Base-by-base conservation (phyloP, 2,329 filamentous ascomycete species). In the Ilyonectria sp. region DNA sequence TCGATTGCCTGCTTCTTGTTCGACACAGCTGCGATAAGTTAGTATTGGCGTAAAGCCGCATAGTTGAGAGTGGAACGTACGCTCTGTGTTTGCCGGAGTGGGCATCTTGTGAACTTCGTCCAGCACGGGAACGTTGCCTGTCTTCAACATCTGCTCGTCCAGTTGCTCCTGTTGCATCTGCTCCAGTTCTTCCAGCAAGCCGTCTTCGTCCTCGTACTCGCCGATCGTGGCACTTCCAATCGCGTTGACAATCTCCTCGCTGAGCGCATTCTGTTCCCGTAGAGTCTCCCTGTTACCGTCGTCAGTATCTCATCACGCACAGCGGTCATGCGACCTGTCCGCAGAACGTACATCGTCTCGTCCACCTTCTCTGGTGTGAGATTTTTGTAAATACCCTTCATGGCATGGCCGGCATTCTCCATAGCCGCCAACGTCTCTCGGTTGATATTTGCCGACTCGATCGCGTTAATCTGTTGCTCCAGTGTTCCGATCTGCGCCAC, bases 391-490 rank as follows among this genome's bases (percentile, higher is more conserved):
- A 99, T 99, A 71, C 92, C 86, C 85, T 95, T 92, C 95, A 99
- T 98, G 40, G 95, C 96, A 68, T 91, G 85, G 72, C 93, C 91
- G 11, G 96, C 95, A 79, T 92, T 92, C 89, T 97, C 92, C 94
- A 99, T 98, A 8, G 95, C 95, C 74, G 92, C 89, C 71, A 98
- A 86, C 13, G 96, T 99, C 86, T 98, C 95, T 83, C 95, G 92
- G 87, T 99, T 99, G 86, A 99, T 98, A 81, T 98, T 99, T 69
- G 96, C 96, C 54, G 95, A 94, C 83, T 99, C 96, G 85, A 99
- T 98, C 67, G 93, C 92, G 81, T 96, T 96, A 79, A 98, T 97
- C 81, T 99, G 94, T 79, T 95, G 93, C 82, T 99, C 96, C 50
- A 99, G 87, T 23, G 96, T 97, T 76, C 91, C 90, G 78, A 98